Conservation (phyloP, 2,329 filamentous ascomycete genomes). For the Aspergillus persii region DNA sequence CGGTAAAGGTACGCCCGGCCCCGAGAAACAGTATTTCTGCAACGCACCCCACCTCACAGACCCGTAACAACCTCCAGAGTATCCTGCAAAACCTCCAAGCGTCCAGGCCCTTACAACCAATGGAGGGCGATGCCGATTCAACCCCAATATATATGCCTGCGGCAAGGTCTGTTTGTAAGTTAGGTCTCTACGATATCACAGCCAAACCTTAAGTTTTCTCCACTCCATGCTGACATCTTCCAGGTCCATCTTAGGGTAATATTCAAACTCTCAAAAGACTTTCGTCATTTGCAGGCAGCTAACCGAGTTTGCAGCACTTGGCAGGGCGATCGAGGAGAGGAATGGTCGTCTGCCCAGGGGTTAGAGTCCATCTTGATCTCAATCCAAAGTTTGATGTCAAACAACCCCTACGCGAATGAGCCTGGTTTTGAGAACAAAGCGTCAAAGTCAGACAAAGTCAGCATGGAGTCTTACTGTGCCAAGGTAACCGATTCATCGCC, state of each 20-base stretch:
- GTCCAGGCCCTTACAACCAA: slow-evolving; percentile 80
- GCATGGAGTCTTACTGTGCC: slow-evolving; percentile 71
- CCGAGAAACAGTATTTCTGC: neutral
- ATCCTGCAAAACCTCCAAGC: slow-evolving; percentile 65
- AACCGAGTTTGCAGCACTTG: slow-evolving; percentile 65
- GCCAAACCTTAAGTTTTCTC: too few species aligned
- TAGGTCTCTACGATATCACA: neutral
- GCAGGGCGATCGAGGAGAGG: slow-evolving; percentile 83
- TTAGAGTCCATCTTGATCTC: slow-evolving; percentile 92
- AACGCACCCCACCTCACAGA: neutral
- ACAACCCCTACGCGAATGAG: slow-evolving; percentile 93
- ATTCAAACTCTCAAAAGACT: neutral
- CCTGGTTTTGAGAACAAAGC: slow-evolving; percentile 83
- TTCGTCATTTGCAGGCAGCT: neutral
- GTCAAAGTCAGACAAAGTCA: slow-evolving; percentile 65
- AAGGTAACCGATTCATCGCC: slow-evolving; percentile 57
- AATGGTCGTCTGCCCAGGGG: slow-evolving; percentile 96
- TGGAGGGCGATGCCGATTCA: slow-evolving; percentile 82
- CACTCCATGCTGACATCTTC: slow-evolving; percentile 16
- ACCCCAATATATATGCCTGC: slow-evolving; percentile 90
- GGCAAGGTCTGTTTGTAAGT: slow-evolving; percentile 91
- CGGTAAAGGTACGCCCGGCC: slow-evolving; percentile 61
- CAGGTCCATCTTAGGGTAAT: slow-evolving; percentile 81
- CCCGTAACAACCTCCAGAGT: slow-evolving; percentile 57
- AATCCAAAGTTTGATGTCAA: slow-evolving; percentile 93